Evolutionary conservation across 1,284 basidiomycete species (phyloP).

Genomic region (Tilletia caries): DNA sequence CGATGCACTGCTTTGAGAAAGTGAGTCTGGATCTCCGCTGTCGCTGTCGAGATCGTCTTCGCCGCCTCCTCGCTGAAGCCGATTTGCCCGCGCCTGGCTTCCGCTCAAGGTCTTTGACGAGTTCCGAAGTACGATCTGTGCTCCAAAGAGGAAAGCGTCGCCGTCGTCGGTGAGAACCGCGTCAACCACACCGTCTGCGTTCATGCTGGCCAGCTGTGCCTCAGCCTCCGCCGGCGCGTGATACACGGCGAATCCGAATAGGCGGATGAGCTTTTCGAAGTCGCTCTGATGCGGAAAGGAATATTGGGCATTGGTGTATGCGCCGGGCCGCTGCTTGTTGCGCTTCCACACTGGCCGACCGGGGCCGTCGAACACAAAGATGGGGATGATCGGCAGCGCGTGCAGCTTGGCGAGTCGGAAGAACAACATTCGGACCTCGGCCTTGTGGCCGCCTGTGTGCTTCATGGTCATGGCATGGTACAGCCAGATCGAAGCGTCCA

Average conservation of each 20-base stretch:
- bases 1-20: neutral
- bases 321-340: conserved; percentile 60
- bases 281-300: conserved; percentile 8
- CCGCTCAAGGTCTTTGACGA: conserved; percentile 37
- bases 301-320: conserved; percentile 61
- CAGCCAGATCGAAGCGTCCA: conserved; percentile 56
- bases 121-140: conserved; percentile 74
- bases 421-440: conserved; percentile 57
- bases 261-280: conserved; percentile 66
- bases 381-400: conserved; percentile 72
- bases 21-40: neutral
- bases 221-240: conserved; percentile 93
- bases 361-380: conserved; percentile 93
- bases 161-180: conserved; percentile 88
- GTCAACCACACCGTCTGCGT: conserved; percentile 75
- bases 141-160: conserved; percentile 87
- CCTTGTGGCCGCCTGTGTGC: conserved; percentile 34
- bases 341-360: conserved; percentile 77
- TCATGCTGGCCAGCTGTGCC: conserved; percentile 86
- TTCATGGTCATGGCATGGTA: conserved; percentile 53
- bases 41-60: neutral
- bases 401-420: conserved; percentile 66
- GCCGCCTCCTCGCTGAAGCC: neutral
- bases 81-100: neutral
- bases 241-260: conserved; percentile 69